Evolutionary conservation across 192 early-diverging fungal genomes (phyloP), one percentile per base, ranked within the genome.

Genomic region (Coemansia sp.): DNA sequence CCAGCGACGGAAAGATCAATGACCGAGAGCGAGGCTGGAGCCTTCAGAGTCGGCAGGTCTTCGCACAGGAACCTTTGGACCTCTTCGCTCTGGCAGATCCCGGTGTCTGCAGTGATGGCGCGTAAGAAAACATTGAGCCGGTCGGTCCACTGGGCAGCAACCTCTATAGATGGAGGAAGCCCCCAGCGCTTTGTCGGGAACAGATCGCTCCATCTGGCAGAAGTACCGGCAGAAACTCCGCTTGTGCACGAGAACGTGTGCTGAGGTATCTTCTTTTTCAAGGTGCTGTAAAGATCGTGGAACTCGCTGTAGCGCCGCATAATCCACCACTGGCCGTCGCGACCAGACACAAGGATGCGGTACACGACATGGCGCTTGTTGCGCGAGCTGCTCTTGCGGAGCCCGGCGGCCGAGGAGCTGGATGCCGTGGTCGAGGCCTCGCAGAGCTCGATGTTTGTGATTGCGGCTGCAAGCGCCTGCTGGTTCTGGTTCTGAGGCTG

Each of bases 221-320:
- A 50, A 17, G 65, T 40, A n/a, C 65, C 56, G 7, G 22, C 55
- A 5, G 56, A 22, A 14, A 13, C 14, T 9, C 56, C 56, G 6
- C 32, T 40, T 14, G 56, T 58, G 56, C 56, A 58, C 56, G 56
- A 37, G 39, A 58, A 41, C 16, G 64, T 59, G 58, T 63, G 71
- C 45, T 72, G 61, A 8, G 73, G 71, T 65, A 67, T 74, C 25
- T 51, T 72, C 48, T 76, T 72, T 19, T 65, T 63, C 17, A 84
- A 64, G 17, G 58, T 59, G 0, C 39, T 22, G 57, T 49, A 74
- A 20, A 84, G 75, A 13, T 84, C 71, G 67, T 79, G 49, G 62
- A 84, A 84, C 65, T 84, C 83, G 67, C 72, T 75, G 70, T 77
- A 84, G 43, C 70, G 67, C 8, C 77, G 71, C 38, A 70, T 54